Evolutionary conservation across 2,329 filamentous ascomycete species (phyloP), one percentile per base, ranked within the genome.

Genomic region (Hymenoscyphus repandus): DNA sequence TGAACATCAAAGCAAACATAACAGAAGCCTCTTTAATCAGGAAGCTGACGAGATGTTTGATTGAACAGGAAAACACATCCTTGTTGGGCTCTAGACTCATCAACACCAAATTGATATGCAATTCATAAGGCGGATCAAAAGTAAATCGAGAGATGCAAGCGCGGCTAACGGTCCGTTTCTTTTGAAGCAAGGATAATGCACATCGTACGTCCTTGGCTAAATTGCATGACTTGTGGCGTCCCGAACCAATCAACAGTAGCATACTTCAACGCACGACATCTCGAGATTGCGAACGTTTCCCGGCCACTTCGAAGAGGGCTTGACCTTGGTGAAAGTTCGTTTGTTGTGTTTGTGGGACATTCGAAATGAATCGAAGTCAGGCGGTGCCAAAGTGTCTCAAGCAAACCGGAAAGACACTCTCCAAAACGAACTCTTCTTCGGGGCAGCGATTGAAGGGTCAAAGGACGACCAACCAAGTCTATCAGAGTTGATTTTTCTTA

Each of bases 111-210:
- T 31, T 20, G 43, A 20, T 44, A 53, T 51, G 45, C 52, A 44
- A 38, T 52, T 49, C 54, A 33, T 55, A 58, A 39, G 58, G 57
- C 57, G 55, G 57, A 57, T 54, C 54, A 55, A 38, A 42, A 47
- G 32, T 46, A 53, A 55, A 58, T 55, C 52, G 52, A 30, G 50
- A 48, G 34, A 50, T 59, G 57, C 57, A 58, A 53, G 56, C 51
- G 54, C 58, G 58, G 57, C 55, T 60, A 59, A 61, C 58, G 58
- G 58, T 54, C 57, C 57, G 60, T 58, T 54, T 48, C 50, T 51
- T 51, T 11, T 50, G 10, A 18, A 51, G 36, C 59, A 50, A 52
- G 54, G 53, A 53, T 58, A 38, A 13, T 43, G 48, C 41, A 38
- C 47, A 39, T 48, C 45, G 15, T 48, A 30, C 45, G 22, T 31